Base-by-base conservation (phyloP, 2,329 filamentous ascomycete species). In the Microcera coccophila region DNA sequence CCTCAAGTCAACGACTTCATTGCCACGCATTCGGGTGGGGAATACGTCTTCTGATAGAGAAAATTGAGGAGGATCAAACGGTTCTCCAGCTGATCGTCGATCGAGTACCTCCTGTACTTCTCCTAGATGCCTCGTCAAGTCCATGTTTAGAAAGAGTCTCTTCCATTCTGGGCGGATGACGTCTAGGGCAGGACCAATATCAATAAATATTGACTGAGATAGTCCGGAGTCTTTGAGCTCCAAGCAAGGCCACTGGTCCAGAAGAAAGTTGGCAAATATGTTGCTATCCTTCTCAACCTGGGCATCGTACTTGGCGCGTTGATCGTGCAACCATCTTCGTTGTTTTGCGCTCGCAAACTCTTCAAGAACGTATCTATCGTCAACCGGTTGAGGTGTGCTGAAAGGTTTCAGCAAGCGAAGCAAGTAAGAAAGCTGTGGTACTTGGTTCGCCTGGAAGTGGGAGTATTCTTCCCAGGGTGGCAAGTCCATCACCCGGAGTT, bases 131-230 rank as follows among this genome's bases (percentile, higher is more conserved):
- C 47, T 44, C 5, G 47, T 39, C 14, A 58, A 20, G 20, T 57
- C 53, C 33, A 42, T 42, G 17, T 58, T 58, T 41, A 47, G 50
- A 20, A 43, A 57, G 4, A 58, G 28, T 2, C 55, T 51, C 33
- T 38, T 57, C 55, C 55, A 59, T 43, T 59, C 56, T 11, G 56
- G 44, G 3, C 56, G 47, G 10, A 59, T 50, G 5, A 46, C 49
- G 17, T 55, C 49, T 37, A 59, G 33, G 4, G 54, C 57, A 19
- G 44, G 35, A 5, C 41, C 48, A 2, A 59, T 43, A 4, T 59
- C 56, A n/a, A 59, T 36, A 21, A 59, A 33, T 2, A 58, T 18
- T 15, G 46, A 36, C 7, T 33, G 28, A 5, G 46, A 28, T 2
- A 59, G 19, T 2, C 44, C 51, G 8, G 32, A 14, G 7, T 47